A percentile compares a stretch with the other conserved stretches of the same genome.
These are phyloP conservation scores for Coriaria nepalensis DNA, from an alignment of 306 rosid species.

Conservation along the genomic window DNA sequence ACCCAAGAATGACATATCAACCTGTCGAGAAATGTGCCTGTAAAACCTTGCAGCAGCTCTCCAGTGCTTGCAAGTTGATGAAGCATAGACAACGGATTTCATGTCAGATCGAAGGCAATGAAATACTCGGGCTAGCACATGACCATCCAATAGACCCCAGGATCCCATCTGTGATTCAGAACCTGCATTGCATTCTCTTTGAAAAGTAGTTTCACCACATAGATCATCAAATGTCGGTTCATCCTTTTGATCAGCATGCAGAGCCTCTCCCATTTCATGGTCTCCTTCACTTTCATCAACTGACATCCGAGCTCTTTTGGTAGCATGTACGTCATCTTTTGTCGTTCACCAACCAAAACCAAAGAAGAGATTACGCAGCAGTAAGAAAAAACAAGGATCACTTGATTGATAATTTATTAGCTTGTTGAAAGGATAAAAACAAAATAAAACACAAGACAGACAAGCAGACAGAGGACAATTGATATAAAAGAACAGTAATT, in stretches of 20 bases:
- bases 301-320: constrained; percentile 70
- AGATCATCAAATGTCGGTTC: constrained; percentile 63
- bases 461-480: no score
- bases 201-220: constrained; percentile 47
- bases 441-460: no score
- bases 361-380: no score
- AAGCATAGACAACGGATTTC: constrained; percentile 61
- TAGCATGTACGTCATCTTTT: constrained; percentile 61
- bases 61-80: constrained; percentile 89
- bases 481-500: no score
- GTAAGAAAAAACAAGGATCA: not conserved
- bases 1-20: constrained; percentile 67
- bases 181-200: constrained; percentile 25
- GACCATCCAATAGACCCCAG: constrained; percentile 75
- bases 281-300: constrained; percentile 61
- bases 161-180: constrained; percentile 33
- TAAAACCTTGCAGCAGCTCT: constrained; percentile 59
- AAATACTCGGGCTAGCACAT: constrained; percentile 58
- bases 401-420: no score
- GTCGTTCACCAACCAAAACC: constrained; percentile 21
- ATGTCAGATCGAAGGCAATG: constrained; percentile 69
- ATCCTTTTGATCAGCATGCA: constrained; percentile 29
- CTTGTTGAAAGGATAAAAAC: no score
- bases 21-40: constrained; percentile 58
- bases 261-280: constrained; percentile 41